phyloP scores from a whole-genome alignment of 805 yeast genomes.

The Blastobotrys parvus region DNA sequence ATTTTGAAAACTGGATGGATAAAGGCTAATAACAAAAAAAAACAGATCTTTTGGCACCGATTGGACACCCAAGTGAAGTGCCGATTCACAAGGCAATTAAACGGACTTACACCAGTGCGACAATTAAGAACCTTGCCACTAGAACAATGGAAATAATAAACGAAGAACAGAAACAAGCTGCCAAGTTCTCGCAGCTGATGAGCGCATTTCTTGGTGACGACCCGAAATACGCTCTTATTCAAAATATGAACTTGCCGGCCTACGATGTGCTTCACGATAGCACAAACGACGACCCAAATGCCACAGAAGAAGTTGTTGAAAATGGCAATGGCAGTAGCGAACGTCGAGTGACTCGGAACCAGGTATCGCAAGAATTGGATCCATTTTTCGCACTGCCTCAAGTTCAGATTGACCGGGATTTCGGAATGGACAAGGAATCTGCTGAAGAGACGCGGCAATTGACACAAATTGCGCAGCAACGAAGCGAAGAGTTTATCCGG shows the following conservation, averaged over 20 bases:
- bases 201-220: conserved; percentile 84
- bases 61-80: conserved; percentile 72
- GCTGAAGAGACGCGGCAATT: conserved; percentile 67
- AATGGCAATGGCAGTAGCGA: conserved; percentile 8
- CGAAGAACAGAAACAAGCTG: conserved; percentile 71
- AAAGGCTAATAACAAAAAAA: background rate
- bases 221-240: conserved; percentile 56
- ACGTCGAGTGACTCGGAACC: conserved; percentile 24
- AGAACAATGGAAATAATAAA: conserved; percentile 74
- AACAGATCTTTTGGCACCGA: conserved; percentile 57
- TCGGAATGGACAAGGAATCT: conserved; percentile 43
- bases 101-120: conserved; percentile 51
- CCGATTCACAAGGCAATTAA: conserved; percentile 61
- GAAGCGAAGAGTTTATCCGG: conserved; percentile 78
- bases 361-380: conserved; percentile 35
- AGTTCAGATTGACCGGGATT: conserved; percentile 38
- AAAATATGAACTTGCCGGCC: conserved; percentile 53
- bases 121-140: conserved; percentile 53
- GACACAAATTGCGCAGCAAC: conserved; percentile 70
- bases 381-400: conserved; percentile 63
- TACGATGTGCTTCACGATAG: conserved; percentile 35
- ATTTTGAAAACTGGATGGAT: background rate
- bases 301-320: conserved; percentile 3
- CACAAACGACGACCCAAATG: conserved; percentile 12
- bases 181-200: conserved; percentile 59